phyloP scores from a whole-genome alignment of 2,329 filamentous ascomycete genomes.

The Aspergillus neotritici region DNA sequence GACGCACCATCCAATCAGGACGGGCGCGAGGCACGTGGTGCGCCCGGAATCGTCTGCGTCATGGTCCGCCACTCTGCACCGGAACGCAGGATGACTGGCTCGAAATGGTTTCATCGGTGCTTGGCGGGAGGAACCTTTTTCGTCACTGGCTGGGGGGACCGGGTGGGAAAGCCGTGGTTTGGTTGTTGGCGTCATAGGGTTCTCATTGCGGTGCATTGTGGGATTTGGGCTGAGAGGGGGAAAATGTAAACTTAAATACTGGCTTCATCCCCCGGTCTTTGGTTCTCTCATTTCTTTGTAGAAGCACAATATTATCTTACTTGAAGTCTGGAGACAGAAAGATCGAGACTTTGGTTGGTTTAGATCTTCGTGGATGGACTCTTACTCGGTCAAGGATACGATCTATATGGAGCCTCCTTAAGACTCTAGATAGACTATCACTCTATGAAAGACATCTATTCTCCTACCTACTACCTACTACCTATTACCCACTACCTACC shows the following conservation, averaged over 20 bases:
- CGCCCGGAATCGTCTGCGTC: slow-evolving; percentile 14
- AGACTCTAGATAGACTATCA: slow-evolving; percentile 4
- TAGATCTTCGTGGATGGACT: slow-evolving; percentile 26
- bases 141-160: no score
- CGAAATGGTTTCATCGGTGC: slow-evolving; percentile 7
- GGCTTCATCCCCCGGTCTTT: no score
- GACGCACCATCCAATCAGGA: slow-evolving; percentile 6
- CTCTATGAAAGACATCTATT: no score
- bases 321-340: slow-evolving; percentile 6
- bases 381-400: slow-evolving; percentile 25
- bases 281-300: not conserved
- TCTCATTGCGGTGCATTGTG: not conserved
- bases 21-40: not conserved
- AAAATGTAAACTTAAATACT: no score
- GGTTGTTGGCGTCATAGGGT: not conserved
- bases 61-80: slow-evolving; percentile 4
- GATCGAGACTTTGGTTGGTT: slow-evolving; percentile 9
- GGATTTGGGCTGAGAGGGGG: no score
- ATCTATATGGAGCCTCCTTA: slow-evolving; percentile 32
- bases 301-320: not conserved
- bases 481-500: slow-evolving; percentile 2
- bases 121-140: slow-evolving; percentile 7
- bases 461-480: slow-evolving; percentile 6
- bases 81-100: slow-evolving; percentile 4
- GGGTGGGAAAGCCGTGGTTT: no score